Evolutionary conservation across 148 eudicot genomes (phyloP).

Genomic region (Beta vulgaris): DNA sequence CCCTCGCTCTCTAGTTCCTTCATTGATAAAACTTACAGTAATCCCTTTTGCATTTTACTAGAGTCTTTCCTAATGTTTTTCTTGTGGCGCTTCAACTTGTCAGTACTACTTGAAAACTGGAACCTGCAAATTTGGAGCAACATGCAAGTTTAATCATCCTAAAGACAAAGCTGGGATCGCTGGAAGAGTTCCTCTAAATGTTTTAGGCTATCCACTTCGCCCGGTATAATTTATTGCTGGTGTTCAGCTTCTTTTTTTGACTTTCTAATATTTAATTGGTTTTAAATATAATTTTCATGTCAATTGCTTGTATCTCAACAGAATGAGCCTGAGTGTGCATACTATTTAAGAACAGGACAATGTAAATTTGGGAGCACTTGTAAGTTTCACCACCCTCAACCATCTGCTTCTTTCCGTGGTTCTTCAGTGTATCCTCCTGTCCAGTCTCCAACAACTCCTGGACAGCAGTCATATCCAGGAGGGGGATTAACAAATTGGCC

Average conservation of each 20-base stretch:
- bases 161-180: slow-evolving; percentile 87
- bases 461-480: slow-evolving; percentile 78
- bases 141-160: slow-evolving; percentile 98
- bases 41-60: neutral
- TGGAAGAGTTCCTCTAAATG: slow-evolving; percentile 77
- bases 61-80: neutral
- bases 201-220: slow-evolving; percentile 95
- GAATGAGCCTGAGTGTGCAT: slow-evolving; percentile 83
- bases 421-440: slow-evolving; percentile 85
- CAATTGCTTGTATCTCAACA: slow-evolving; percentile 28
- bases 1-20: neutral
- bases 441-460: slow-evolving; percentile 73
- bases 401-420: slow-evolving; percentile 73
- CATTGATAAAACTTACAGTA: neutral
- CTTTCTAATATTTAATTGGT: too few relatives aligned
- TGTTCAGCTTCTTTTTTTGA: neutral
- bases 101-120: slow-evolving; percentile 96
- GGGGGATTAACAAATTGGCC: slow-evolving; percentile 66
- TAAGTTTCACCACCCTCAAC: slow-evolving; percentile 96
- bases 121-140: slow-evolving; percentile 91
- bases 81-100: slow-evolving; percentile 5
- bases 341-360: slow-evolving; percentile 88
- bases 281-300: too few relatives aligned
- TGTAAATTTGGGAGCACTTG: slow-evolving; percentile 95
- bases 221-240: slow-evolving; percentile 45